Conservation (phyloP, 2,329 filamentous ascomycete genomes). For the Talaromyces sp. region DNA sequence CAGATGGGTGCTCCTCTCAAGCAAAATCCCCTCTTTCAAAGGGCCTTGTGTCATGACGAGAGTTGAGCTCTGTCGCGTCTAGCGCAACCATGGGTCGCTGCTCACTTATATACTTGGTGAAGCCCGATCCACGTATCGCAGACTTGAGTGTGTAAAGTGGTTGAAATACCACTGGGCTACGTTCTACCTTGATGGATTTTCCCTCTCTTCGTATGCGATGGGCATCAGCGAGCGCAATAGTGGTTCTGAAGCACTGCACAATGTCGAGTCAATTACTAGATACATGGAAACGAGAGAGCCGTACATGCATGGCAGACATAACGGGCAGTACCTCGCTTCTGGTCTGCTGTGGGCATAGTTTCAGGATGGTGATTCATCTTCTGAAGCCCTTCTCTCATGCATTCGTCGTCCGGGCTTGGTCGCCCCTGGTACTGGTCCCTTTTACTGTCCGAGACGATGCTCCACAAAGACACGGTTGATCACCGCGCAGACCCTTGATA, state of each 20-base stretch:
- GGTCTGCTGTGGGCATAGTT: not conserved
- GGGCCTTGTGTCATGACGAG: conserved; percentile 24
- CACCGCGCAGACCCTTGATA: not conserved
- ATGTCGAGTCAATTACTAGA: not conserved
- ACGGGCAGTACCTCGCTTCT: not conserved
- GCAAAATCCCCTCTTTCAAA: conserved; percentile 22
- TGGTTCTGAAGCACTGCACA: conserved; percentile 33
- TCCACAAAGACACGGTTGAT: not conserved
- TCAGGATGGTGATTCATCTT: conserved; percentile 10
- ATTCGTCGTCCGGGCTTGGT: not conserved
- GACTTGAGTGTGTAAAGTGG: conserved; percentile 27
- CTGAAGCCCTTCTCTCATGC: not conserved
- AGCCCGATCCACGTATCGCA: conserved; percentile 23
- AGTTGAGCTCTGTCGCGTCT: conserved; percentile 59
- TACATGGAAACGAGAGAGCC: not conserved
- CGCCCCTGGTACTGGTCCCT: not conserved
- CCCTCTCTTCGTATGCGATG: conserved; percentile 20
- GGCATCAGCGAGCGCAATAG: conserved; percentile 53
- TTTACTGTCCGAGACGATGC: not conserved
- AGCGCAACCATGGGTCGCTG: conserved; percentile 36
- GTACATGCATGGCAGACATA: not conserved
- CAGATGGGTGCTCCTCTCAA: conserved; percentile 32
- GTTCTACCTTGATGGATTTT: conserved; percentile 25
- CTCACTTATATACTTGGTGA: conserved; percentile 53
- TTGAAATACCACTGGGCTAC: conserved; percentile 19